phyloP scores from a whole-genome alignment of 192 early-diverging fungal species.

The Linderina pennispora region DNA sequence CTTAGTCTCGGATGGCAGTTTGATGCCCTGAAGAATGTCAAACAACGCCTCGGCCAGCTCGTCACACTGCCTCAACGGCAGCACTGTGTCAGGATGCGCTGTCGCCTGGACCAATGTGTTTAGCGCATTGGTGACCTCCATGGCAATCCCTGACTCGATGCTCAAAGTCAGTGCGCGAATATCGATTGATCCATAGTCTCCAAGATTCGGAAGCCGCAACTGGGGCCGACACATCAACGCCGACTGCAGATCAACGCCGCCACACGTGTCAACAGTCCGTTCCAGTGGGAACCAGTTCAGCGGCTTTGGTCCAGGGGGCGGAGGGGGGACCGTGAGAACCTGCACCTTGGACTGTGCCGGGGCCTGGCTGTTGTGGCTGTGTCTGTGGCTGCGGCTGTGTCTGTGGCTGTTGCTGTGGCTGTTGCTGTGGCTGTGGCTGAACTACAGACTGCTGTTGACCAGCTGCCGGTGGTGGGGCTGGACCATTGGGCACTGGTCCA shows the following conservation, averaged over 20 bases:
- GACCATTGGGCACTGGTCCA: too few relatives aligned
- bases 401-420: slow-evolving; percentile 1
- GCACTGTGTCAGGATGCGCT: slow-evolving; percentile 42
- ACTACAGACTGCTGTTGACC: too few relatives aligned
- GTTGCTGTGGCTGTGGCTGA: neutral
- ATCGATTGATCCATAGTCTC: slow-evolving; percentile 57
- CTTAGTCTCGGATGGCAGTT: too few relatives aligned
- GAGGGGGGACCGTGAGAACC: slow-evolving; percentile 17
- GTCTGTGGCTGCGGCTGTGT: slow-evolving; percentile 1
- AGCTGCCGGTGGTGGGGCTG: slow-evolving; percentile 3
- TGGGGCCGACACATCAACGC: slow-evolving; percentile 51
- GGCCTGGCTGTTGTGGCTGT: too few relatives aligned
- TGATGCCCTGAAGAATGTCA: slow-evolving; percentile 49
- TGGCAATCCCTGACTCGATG: slow-evolving; percentile 65
- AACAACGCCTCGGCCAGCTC: slow-evolving; percentile 62
- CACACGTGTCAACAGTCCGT: slow-evolving; percentile 67
- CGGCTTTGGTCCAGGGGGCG: slow-evolving; percentile 15
- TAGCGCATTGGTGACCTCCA: slow-evolving; percentile 69
- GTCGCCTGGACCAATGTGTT: slow-evolving; percentile 63
- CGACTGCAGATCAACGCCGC: slow-evolving; percentile 66
- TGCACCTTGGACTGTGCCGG: too few relatives aligned
- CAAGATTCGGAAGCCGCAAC: slow-evolving; percentile 38
- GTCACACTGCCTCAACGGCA: slow-evolving; percentile 54
- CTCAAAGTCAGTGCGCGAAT: slow-evolving; percentile 74
- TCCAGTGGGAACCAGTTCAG: slow-evolving; percentile 40